phyloP scores from a whole-genome alignment of 176 grass and related monocot genomes.

The Otatea glauca region DNA sequence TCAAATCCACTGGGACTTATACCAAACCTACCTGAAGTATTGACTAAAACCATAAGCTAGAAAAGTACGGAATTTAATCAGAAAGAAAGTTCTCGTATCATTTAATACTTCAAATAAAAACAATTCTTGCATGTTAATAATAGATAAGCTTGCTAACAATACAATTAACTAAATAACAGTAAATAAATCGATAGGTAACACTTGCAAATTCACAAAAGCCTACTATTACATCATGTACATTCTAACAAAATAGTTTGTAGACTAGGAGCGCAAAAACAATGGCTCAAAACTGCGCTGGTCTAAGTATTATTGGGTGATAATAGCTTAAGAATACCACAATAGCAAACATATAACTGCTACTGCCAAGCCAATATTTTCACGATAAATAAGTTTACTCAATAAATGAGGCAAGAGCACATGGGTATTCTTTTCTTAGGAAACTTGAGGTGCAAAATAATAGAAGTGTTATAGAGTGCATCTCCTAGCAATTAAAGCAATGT shows the following conservation, averaged over 20 bases:
- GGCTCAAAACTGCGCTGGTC: background rate
- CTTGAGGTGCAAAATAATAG: constrained; percentile 1
- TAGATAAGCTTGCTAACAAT: background rate
- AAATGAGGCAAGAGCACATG: constrained; percentile 5
- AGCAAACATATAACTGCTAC: background rate
- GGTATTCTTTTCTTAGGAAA: background rate
- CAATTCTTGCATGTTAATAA: constrained; percentile 10
- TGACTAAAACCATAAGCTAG: too few relatives aligned
- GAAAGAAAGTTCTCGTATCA: too few relatives aligned
- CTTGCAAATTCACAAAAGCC: background rate
- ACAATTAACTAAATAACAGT: background rate
- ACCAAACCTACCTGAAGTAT: too few relatives aligned
- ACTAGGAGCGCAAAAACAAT: background rate
- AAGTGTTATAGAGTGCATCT: background rate
- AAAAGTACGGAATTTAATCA: too few relatives aligned
- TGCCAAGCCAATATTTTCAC: constrained; percentile 17
- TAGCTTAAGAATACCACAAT: background rate
- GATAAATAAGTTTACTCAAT: background rate
- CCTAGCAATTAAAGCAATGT: constrained; percentile 6
- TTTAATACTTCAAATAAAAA: background rate
- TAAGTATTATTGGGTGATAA: background rate
- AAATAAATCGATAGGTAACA: background rate
- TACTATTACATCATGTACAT: background rate
- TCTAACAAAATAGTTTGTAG: constrained; percentile 1
- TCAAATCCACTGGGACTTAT: too few relatives aligned